Conservation (phyloP, 2,329 filamentous ascomycete species). For the Phaeosphaeria sp. region DNA sequence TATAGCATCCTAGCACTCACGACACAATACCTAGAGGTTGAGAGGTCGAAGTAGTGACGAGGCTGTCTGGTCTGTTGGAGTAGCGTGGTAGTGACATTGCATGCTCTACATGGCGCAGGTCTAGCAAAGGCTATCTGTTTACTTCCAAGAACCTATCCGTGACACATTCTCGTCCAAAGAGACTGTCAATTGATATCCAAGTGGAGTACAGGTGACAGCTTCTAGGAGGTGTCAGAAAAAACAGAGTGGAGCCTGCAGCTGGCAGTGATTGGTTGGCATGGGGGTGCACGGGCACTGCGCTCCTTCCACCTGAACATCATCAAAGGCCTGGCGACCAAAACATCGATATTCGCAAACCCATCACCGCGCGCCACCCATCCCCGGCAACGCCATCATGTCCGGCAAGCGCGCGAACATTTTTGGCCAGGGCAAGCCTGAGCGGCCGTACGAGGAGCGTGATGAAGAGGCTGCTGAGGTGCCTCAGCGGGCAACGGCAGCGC, state of each 20-base stretch:
- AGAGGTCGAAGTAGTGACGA: no score
- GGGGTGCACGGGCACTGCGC: not conserved
- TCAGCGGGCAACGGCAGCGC: conserved; percentile 60
- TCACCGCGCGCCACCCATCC: conserved; percentile 13
- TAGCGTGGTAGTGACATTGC: no score
- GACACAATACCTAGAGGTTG: no score
- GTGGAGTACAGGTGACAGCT: not conserved
- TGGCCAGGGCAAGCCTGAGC: conserved; percentile 35
- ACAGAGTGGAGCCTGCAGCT: not conserved
- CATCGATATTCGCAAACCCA: conserved; percentile 9
- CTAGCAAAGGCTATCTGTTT: no score
- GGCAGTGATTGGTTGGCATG: not conserved
- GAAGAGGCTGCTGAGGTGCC: conserved; percentile 53
- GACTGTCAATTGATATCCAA: no score
- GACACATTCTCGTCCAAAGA: no score
- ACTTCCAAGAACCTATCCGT: no score
- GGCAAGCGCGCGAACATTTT: conserved; percentile 36
- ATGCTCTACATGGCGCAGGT: no score
- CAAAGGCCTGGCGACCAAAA: conserved; percentile 3
- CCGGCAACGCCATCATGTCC: conserved; percentile 33
- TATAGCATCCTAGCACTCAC: no score
- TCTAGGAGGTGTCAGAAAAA: not conserved
- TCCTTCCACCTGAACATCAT: conserved; percentile 5
- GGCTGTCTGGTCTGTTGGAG: no score
- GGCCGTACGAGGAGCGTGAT: conserved; percentile 34